Base-by-base conservation (phyloP, 306 rosid species). In the Rosa rugosa region DNA sequence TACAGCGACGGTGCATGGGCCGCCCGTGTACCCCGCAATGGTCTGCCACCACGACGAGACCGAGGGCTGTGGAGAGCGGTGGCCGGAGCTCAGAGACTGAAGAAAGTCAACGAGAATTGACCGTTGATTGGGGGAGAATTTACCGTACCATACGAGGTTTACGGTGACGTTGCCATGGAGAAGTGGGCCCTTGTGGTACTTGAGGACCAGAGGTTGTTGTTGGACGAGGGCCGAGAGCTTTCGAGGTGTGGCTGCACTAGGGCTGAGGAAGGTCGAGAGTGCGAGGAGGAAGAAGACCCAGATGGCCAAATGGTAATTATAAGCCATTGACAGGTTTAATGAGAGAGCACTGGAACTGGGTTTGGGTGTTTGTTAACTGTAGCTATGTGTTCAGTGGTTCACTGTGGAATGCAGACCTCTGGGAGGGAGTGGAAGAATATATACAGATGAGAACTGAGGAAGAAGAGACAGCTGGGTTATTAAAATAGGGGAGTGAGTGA, bases 141-240 rank as follows among this genome's bases (percentile, higher is more conserved):
- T 75, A 20, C 83, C 83, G 70, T 83, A 83, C 86, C 83, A 83
- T 3, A 83, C 10, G 41, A 83, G 16, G 23, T 75, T 83, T 13
- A 83, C 65, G 38, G 83, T 79, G 83, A 70, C 13, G 63, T 74
- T 83, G 22, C 83, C 80, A 5, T 47, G 64, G 6, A 83, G 83
- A 49, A 83, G 80, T 22, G 83, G 86, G n/a, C 86, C 83, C 0
- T 75, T 68, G 80, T 83, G 83, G 77, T 79, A 83, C 11, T 79
- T 75, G 66, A 83, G 86, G 20, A 69, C 53, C 0, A 72, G 51
- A 0, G 75, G 69, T n/a, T 60, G 83, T 4, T 78, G 70, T 45
- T 76, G 54, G 12, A 85, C 85, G 5, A 78, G 77, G 31, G 80
- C 77, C 8, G 73, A 44, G 11, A 85, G 81, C 76, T 53, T 76